Conservation (phyloP, 495 filamentous ascomycete species). For the Tuber borchii region DNA sequence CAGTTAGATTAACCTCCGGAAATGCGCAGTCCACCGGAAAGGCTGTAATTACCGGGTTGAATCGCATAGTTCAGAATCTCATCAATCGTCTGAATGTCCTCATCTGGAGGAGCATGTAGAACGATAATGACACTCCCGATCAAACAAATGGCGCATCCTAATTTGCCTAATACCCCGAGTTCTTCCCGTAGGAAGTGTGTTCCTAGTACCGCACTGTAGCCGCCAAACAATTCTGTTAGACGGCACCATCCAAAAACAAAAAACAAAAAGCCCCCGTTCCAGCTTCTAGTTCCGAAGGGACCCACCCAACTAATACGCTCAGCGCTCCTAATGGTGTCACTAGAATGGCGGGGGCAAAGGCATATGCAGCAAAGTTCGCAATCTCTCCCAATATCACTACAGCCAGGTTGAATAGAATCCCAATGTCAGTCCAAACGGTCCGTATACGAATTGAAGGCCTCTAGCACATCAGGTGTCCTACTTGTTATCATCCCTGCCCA, state of each 20-base stretch:
- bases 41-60: conserved; percentile 60
- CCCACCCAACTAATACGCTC: conserved; percentile 81
- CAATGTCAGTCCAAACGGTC: conserved; percentile 11
- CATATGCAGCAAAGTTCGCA: conserved; percentile 95
- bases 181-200: conserved; percentile 89
- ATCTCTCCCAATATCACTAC: conserved; percentile 78
- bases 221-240: conserved; percentile 16
- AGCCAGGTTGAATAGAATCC: conserved; percentile 35
- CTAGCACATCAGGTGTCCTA: conserved; percentile 46
- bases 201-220: conserved; percentile 68
- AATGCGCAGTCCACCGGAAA: conserved; percentile 1
- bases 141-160: conserved; percentile 92
- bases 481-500: conserved; percentile 86
- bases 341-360: conserved; percentile 93
- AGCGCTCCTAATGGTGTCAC: conserved; percentile 91
- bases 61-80: conserved; percentile 83
- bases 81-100: conserved; percentile 79
- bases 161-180: conserved; percentile 78
- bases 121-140: conserved; percentile 97
- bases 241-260: background rate
- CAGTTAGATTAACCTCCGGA: conserved; percentile 33
- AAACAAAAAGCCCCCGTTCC: background rate
- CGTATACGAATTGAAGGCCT: background rate
- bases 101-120: conserved; percentile 89
- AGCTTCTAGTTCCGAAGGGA: background rate